phyloP scores from a whole-genome alignment of 163 green algal genomes.

The Scenedesmus sp. region DNA sequence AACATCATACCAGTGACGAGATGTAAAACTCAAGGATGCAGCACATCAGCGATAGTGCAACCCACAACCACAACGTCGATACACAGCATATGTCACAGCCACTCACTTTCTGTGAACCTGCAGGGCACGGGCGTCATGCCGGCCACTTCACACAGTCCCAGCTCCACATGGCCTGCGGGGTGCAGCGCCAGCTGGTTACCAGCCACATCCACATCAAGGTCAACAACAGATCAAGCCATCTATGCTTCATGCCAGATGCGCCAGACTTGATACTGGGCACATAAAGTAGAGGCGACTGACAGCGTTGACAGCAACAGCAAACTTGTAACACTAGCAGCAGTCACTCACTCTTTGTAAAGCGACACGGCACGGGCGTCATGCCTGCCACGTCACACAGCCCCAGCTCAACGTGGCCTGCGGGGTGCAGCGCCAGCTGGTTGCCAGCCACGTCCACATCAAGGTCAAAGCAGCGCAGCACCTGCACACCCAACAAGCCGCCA shows the following conservation, averaged over 20 bases:
- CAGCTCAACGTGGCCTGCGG: constrained; percentile 33
- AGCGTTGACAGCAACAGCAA: background rate
- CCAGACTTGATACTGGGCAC: background rate
- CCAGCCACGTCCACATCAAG: constrained; percentile 40
- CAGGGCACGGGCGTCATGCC: no score
- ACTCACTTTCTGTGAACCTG: no score
- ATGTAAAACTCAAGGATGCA: no score
- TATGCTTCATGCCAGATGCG: background rate
- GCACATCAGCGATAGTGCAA: no score
- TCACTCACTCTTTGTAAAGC: constrained; percentile 35
- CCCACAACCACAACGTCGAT: no score
- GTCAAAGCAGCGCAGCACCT: constrained; percentile 41
- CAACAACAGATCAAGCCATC: background rate
- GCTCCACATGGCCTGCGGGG: background rate
- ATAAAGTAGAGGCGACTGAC: no score
- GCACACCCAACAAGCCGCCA: constrained; percentile 42
- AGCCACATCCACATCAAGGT: background rate
- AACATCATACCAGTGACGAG: no score
- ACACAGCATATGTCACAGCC: no score
- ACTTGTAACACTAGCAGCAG: background rate
- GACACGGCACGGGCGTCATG: constrained; percentile 31
- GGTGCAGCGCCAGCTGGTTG: constrained; percentile 37
- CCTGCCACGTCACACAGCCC: constrained; percentile 23
- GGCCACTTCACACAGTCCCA: background rate
- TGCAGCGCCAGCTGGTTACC: background rate